Evolutionary conservation across 169 alveolate species (phyloP), one percentile per base, ranked within the genome.

Genomic region (Eimeria zaria): DNA sequence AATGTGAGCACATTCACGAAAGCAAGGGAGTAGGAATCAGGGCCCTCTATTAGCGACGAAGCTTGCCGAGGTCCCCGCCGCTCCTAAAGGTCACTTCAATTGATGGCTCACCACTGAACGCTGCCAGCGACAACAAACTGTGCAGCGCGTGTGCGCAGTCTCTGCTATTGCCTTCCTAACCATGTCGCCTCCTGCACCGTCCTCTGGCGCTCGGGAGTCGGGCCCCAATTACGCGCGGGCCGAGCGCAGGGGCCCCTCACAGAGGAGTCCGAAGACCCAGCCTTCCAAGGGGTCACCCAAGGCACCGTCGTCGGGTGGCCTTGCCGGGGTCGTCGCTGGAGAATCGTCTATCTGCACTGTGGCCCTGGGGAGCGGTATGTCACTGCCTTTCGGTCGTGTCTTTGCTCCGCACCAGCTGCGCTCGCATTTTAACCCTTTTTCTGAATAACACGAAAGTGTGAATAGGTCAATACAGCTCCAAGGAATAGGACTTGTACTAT

Each of bases 311-410:
- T 85, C 92, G 3, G 92, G 97, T 58, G 99, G 98, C 30, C 97
- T 98, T 20, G 97, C 97, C 36, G 99, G 99, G 1, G 97, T 98
- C 24, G 96, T 97, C 39, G 99, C 98, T 30, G 98, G 98, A 36
- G 98, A 97, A 41, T 97, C 98, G 20, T 97, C 98, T 9, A 97
- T 98, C 20, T 96, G 98, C 69, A 97, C 98, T 44, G 98, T 98
- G 14, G 99, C 98, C 33, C 95, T 96, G 41, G 98, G 98, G 36
- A 90, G 96, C 62, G 96, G 87, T 78, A 76, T 2, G 92, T 14
- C 44, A 81, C 48, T 27, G 22, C 36, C n/a, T 1, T 16, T 22
- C 55, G 53, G n/a, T 39, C 53, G 39, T 46, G 89, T 53, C 71
- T 51, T 14, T 71, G 44, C 64, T 76, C 36, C 9, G 20, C 41